Evolutionary conservation across 305 asterid genomes (phyloP).

Genomic region (Caryopteris hybrid): DNA sequence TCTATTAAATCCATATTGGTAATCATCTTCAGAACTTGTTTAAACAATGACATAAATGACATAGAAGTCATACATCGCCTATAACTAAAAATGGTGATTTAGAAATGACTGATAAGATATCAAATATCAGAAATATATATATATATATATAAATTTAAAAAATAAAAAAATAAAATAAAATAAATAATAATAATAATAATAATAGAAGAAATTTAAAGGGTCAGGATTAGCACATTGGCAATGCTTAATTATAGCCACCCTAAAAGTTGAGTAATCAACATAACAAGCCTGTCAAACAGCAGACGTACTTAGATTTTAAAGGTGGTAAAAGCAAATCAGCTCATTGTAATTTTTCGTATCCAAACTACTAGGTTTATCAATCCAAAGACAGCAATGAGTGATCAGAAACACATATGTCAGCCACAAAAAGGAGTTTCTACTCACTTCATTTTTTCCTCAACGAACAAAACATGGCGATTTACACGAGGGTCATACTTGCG

Average conservation of each 20-base stretch:
- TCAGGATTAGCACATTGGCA: background rate
- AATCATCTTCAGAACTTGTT: background rate
- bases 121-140: background rate
- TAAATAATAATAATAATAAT: no score
- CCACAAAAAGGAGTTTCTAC: background rate
- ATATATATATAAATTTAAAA: no score
- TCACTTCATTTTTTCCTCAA: conserved; percentile 67
- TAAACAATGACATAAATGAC: background rate
- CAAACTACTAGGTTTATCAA: background rate
- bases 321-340: background rate
- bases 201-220: background rate
- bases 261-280: background rate
- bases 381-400: background rate
- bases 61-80: background rate
- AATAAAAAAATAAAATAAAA: no score
- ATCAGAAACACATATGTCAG: background rate
- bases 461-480: conserved; percentile 67
- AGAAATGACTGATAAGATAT: background rate
- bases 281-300: background rate
- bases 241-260: background rate
- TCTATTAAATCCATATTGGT: background rate
- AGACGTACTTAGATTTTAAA: background rate
- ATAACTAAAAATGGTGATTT: background rate
- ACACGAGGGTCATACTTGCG: conserved; percentile 79
- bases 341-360: background rate